These are phyloP conservation scores for Gelatoporia subvermispora DNA, from an alignment of 768 basidiomycete species.

Conservation along the genomic window DNA sequence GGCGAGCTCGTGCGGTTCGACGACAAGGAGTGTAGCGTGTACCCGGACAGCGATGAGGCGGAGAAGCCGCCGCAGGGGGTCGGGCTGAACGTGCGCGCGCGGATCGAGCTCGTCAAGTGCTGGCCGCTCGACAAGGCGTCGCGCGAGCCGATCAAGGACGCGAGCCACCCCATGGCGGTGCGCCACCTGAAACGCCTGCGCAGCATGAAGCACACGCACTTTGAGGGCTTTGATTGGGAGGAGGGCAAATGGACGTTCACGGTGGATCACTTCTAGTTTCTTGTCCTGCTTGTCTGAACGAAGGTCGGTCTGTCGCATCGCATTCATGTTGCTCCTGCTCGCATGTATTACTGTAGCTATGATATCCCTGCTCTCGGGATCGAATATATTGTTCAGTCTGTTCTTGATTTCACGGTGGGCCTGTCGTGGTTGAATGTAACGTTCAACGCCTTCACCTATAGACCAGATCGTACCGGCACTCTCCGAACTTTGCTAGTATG, in stretches of 20 bases:
- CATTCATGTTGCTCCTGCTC: slow-evolving; percentile 5
- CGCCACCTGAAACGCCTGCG: slow-evolving; percentile 78
- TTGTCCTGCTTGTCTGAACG: neutral
- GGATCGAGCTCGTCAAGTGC: slow-evolving; percentile 71
- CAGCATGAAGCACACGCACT: slow-evolving; percentile 81
- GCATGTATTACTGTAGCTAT: slow-evolving; percentile 8
- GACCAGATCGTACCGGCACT: too few relatives aligned
- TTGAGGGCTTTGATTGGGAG: slow-evolving; percentile 71
- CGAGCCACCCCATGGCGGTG: slow-evolving; percentile 58
- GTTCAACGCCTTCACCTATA: too few relatives aligned
- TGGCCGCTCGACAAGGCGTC: slow-evolving; percentile 92
- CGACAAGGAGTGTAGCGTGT: slow-evolving; percentile 89
- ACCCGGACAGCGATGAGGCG: slow-evolving; percentile 83
- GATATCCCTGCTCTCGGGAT: neutral
- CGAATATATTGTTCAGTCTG: too few relatives aligned
- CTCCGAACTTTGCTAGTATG: too few relatives aligned
- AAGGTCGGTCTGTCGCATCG: neutral
- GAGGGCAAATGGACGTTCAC: slow-evolving; percentile 91
- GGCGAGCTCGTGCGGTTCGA: slow-evolving; percentile 88
- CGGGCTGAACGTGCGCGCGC: slow-evolving; percentile 86
- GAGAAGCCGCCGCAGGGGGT: slow-evolving; percentile 80
- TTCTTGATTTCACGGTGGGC: too few relatives aligned
- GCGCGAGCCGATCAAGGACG: slow-evolving; percentile 83
- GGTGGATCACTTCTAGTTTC: slow-evolving; percentile 81
- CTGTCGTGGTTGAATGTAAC: too few relatives aligned